Percentiles rank a stretch among this genome's conserved stretches.
Evolutionary conservation across 305 asterid genomes (phyloP).

Genomic region (Fraxinus nigra): DNA sequence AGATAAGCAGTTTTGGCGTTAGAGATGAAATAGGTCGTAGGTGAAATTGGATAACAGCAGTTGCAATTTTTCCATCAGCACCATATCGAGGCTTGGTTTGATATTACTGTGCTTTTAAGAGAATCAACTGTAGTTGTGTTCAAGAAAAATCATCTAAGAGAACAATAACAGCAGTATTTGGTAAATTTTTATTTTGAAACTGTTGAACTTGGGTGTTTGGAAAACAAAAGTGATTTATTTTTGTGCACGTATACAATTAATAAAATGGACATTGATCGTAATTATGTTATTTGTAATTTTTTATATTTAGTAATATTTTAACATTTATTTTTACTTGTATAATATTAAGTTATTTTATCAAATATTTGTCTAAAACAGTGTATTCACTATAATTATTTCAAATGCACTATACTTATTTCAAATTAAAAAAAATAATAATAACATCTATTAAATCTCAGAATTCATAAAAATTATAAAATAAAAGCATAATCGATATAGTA

Average conservation of each 20-base stretch:
- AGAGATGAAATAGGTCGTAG: neutral
- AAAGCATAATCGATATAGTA: neutral
- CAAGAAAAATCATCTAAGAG: neutral
- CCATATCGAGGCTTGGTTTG: neutral
- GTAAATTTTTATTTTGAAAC: neutral
- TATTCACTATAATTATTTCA: neutral
- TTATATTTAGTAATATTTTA: too few relatives aligned
- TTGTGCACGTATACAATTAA: neutral
- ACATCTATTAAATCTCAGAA: neutral
- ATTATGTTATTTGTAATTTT: neutral
- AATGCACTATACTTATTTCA: neutral
- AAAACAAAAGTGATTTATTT: neutral
- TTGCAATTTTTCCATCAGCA: neutral
- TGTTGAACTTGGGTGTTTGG: neutral
- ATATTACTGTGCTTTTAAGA: neutral
- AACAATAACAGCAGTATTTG: neutral
- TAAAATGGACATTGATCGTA: neutral
- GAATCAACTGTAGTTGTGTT: neutral
- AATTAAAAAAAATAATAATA: too few relatives aligned
- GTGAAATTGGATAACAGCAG: neutral
- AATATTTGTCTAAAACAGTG: neutral
- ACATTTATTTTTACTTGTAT: neutral
- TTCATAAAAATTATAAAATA: too few relatives aligned
- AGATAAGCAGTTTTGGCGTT: neutral
- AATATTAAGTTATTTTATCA: neutral